Conservation (phyloP, 768 basidiomycete genomes). For the Atractiella rhizophila region DNA sequence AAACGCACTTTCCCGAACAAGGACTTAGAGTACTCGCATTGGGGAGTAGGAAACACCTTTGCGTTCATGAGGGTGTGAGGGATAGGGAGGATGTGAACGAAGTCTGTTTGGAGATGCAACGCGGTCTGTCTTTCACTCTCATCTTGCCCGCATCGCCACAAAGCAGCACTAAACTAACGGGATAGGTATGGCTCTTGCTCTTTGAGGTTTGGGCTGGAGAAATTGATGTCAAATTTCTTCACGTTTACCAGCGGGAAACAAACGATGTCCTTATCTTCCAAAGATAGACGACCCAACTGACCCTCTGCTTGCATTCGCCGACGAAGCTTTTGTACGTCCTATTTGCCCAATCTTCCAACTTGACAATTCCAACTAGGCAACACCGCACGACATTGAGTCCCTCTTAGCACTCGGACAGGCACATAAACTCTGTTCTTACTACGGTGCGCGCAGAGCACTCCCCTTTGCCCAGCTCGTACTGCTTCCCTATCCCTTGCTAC, state of each 20-base stretch:
- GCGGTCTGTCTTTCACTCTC: slow-evolving; percentile 1
- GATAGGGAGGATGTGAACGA: slow-evolving; percentile 19
- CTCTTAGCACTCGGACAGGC: slow-evolving; percentile 46
- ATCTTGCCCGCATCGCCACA: not conserved
- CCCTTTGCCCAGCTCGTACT: slow-evolving; percentile 83
- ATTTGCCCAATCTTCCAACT: not conserved
- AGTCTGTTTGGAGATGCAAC: slow-evolving; percentile 13
- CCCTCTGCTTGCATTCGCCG: not conserved
- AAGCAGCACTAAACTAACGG: no score
- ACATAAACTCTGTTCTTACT: slow-evolving; percentile 64
- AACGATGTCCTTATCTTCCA: no score
- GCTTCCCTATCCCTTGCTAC: slow-evolving; percentile 72
- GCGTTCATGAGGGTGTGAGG: slow-evolving; percentile 60
- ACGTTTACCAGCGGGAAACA: slow-evolving; percentile 20
- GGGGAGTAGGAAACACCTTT: slow-evolving; percentile 71
- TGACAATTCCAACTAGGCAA: no score
- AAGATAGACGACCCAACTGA: not conserved
- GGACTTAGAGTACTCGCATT: slow-evolving; percentile 48
- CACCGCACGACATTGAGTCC: slow-evolving; percentile 62
- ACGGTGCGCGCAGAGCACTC: slow-evolving; percentile 64
- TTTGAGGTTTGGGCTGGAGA: no score
- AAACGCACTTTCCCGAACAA: slow-evolving; percentile 33
- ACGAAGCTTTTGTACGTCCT: not conserved
- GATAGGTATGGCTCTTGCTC: no score
- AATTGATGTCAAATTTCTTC: not conserved